Conservation (phyloP, 768 basidiomycete species). For the Kwoniella sp. region DNA sequence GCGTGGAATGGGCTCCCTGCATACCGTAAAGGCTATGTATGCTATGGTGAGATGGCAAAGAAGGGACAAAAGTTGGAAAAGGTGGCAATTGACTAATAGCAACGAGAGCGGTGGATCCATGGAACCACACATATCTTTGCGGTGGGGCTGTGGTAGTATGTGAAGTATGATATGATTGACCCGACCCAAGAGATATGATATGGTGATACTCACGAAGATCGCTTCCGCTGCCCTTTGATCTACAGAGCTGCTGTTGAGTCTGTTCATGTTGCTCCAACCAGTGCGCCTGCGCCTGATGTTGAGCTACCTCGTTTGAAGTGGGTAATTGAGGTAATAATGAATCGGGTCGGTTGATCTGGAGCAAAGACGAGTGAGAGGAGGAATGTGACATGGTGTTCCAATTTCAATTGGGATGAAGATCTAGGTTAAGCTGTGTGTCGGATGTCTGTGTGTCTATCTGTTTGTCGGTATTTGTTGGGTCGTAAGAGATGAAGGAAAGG, state of each 20-base stretch:
- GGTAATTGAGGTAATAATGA: conserved; percentile 14
- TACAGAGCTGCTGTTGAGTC: conserved; percentile 14
- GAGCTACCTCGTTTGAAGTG: conserved; percentile 2
- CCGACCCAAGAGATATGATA: too few relatives aligned
- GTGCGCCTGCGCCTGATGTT: conserved; percentile 15
- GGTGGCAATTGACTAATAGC: neutral
- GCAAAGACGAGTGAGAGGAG: conserved; percentile 24
- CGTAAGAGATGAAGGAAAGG: neutral
- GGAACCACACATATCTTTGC: neutral
- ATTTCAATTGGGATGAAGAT: neutral
- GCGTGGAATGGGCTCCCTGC: conserved; percentile 2
- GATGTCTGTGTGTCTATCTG: neutral
- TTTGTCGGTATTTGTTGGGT: neutral
- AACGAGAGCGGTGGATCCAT: neutral
- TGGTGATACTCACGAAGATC: conserved; percentile 17
- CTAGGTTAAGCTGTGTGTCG: neutral
- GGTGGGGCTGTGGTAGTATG: neutral
- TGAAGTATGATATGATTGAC: too few relatives aligned
- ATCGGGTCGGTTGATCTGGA: conserved; percentile 26
- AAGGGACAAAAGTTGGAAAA: neutral
- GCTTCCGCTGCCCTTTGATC: conserved; percentile 18
- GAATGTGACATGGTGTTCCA: neutral
- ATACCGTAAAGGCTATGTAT: conserved; percentile 2
- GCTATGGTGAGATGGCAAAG: neutral
- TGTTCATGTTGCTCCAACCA: conserved; percentile 27